A percentile compares a stretch with the other conserved stretches of the same genome.
phyloP scores from a whole-genome alignment of 2,329 filamentous ascomycete species.

The Fusarium compactum region DNA sequence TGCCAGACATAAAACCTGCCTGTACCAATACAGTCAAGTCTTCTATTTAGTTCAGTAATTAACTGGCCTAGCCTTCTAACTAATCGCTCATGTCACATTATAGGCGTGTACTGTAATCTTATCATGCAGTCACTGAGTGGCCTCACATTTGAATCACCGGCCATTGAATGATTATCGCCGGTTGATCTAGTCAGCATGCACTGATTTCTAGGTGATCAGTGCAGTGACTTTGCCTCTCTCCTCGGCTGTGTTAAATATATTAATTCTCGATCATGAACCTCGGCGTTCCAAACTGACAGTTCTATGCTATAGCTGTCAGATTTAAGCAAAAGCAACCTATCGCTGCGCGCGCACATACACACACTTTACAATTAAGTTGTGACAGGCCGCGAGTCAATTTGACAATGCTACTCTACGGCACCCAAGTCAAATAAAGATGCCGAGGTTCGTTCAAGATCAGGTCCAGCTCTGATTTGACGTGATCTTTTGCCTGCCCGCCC shows the following conservation, averaged over 20 bases:
- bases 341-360: neutral
- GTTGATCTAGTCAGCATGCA: neutral
- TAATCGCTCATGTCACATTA: neutral
- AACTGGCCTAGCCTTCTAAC: neutral
- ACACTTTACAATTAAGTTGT: constrained; percentile 6
- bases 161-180: neutral
- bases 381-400: constrained; percentile 4
- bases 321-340: neutral
- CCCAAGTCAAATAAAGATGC: constrained; percentile 4
- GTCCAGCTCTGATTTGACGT: neutral
- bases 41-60: neutral
- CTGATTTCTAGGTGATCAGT: neutral
- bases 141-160: neutral
- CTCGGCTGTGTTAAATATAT: constrained; percentile 14
- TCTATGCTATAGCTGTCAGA: constrained; percentile 8
- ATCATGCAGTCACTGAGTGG: neutral
- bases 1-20: neutral
- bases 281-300: neutral
- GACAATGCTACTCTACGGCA: constrained; percentile 1
- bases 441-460: constrained; percentile 10
- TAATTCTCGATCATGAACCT: constrained; percentile 6
- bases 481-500: neutral
- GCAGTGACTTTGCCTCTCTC: neutral
- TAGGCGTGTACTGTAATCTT: neutral
- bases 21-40: neutral